Percentiles rank a stretch among this genome's conserved stretches.
These are phyloP conservation scores for Verticillium albo-atrum DNA, from an alignment of 2,329 filamentous ascomycete genomes.

Conservation along the genomic window DNA sequence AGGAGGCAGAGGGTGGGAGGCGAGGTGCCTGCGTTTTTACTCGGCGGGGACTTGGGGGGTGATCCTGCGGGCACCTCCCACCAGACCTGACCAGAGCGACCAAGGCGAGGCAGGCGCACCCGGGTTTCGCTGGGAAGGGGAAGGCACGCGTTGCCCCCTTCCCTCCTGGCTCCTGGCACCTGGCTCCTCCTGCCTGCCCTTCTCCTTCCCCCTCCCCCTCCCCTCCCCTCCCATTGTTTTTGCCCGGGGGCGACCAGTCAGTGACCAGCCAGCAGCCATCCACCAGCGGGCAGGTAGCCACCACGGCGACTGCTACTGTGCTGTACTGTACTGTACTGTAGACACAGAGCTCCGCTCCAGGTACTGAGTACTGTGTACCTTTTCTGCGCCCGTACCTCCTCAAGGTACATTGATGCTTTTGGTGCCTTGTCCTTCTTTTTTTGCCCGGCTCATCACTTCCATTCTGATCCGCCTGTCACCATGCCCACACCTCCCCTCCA, in stretches of 20 bases:
- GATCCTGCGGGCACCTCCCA: constrained; percentile 1
- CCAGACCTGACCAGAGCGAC: constrained; percentile 1
- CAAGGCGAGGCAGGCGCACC: constrained; percentile 2
- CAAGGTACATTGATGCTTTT: constrained; percentile 21
- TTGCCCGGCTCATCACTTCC: not conserved
- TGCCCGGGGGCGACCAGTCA: not conserved
- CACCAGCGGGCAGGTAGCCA: not conserved
- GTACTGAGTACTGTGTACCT: not conserved
- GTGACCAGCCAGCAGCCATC: not conserved
- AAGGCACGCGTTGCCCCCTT: not conserved
- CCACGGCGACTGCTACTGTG: constrained; percentile 14
- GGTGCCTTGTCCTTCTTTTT: constrained; percentile 20
- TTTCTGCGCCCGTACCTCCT: not conserved
- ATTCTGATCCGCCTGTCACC: not conserved
- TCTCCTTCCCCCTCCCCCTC: not conserved
- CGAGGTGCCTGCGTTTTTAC: constrained; percentile 53
- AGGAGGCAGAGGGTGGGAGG: constrained; percentile 38
- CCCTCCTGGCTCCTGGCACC: not conserved
- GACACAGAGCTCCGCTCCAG: constrained; percentile 22
- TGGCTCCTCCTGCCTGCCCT: constrained; percentile 6
- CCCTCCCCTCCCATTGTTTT: constrained; percentile 4
- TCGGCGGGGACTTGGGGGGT: constrained; percentile 28
- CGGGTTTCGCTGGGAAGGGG: not conserved
- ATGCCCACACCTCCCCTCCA: not conserved
- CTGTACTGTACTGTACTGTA: constrained; percentile 40